Evolutionary conservation across 108 stramenopile genomes (phyloP).

Genomic region (Nitzschia sp.): DNA sequence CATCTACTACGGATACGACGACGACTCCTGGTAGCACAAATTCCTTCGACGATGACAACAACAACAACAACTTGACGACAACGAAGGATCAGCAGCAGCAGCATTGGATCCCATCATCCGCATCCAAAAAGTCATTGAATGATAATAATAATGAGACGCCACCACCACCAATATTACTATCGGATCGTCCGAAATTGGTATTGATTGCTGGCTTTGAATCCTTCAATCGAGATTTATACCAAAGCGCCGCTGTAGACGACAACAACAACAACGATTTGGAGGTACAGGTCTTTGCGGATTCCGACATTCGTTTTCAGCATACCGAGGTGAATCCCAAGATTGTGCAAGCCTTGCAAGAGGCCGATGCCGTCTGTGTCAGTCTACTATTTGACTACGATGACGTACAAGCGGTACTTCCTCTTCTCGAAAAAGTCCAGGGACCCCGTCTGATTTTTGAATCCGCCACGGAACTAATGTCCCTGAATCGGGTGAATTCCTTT

Average conservation of each 20-base stretch:
- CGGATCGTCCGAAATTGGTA: conserved; percentile 71
- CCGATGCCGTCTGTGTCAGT: conserved; percentile 75
- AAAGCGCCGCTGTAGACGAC: conserved; percentile 46
- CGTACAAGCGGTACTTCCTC: conserved; percentile 37
- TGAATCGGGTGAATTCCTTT: conserved; percentile 73
- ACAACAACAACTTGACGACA: no score
- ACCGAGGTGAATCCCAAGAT: conserved; percentile 50
- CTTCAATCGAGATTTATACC: conserved; percentile 82
- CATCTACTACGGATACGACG: no score
- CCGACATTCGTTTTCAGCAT: conserved; percentile 53
- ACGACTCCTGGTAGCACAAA: no score
- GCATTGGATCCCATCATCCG: no score
- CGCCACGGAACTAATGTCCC: conserved; percentile 81
- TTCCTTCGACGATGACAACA: no score
- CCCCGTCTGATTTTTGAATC: conserved; percentile 82
- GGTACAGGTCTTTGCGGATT: conserved; percentile 62
- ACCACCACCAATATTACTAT: no score
- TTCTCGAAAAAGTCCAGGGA: conserved; percentile 38
- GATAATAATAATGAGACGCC: no score
- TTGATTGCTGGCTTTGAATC: conserved; percentile 90
- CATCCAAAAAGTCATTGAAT: no score
- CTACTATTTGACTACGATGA: conserved; percentile 85
- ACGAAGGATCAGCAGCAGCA: no score
- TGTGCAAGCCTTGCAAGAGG: conserved; percentile 55
- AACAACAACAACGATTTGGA: conserved; percentile 24